Conservation (phyloP, 768 basidiomycete species). For the Sporobolomyces roseus region DNA sequence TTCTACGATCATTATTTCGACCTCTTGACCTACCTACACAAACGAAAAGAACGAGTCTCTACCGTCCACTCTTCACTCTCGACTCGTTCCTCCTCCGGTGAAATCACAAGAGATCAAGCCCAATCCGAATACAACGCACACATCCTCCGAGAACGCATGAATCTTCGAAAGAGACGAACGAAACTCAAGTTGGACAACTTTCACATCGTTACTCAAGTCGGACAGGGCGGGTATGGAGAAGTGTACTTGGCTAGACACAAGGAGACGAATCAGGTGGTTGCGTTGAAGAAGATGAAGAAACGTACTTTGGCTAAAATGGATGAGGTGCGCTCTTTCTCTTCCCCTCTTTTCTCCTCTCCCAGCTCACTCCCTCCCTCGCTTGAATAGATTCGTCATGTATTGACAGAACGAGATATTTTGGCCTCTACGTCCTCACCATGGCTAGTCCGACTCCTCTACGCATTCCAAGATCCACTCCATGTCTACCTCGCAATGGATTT, state of each 20-base stretch:
- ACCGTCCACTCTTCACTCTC: conserved; percentile 79
- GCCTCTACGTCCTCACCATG: conserved; percentile 97
- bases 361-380: neutral
- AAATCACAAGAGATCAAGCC: conserved; percentile 45
- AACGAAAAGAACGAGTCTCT: conserved; percentile 75
- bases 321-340: conserved; percentile 59
- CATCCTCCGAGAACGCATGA: conserved; percentile 84
- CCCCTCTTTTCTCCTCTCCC: neutral
- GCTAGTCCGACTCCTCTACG: conserved; percentile 90
- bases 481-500: conserved; percentile 99
- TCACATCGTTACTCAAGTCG: conserved; percentile 96
- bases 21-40: conserved; percentile 77
- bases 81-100: conserved; percentile 55
- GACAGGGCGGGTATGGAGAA: conserved; percentile 97
- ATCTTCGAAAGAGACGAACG: conserved; percentile 84
- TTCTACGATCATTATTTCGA: conserved; percentile 99
- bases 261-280: conserved; percentile 93
- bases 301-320: conserved; percentile 96
- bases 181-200: conserved; percentile 93
- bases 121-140: conserved; percentile 85
- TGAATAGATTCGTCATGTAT: conserved; percentile 83
- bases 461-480: conserved; percentile 85
- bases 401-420: conserved; percentile 94
- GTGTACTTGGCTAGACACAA: conserved; percentile 92
- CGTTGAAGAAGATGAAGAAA: conserved; percentile 96